Base-by-base conservation (phyloP, 306 rosid species). In the Sindora glabra region DNA sequence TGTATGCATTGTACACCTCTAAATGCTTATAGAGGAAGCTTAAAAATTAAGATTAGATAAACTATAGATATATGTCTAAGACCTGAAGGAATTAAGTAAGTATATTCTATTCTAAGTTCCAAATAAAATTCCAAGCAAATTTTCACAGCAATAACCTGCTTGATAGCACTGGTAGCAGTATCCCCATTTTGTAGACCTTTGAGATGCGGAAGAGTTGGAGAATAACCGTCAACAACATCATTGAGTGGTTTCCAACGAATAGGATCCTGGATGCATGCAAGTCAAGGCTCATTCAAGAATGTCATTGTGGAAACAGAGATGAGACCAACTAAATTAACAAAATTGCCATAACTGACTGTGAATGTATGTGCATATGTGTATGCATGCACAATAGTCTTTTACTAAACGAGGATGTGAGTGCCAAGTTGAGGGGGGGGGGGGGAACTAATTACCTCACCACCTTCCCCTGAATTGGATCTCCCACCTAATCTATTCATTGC, bases 111-210 rank as follows among this genome's bases (percentile, higher is more conserved):
- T n/a, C n/a, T n/a, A n/a, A n/a, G n/a, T 29, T 29, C 2, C 8
- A 29, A 29, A 44, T 8, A 52, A 10, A 25, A 49, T 39, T 50
- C 5, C 18, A 58, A 42, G 18, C 27, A 51, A 68, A 72, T 40
- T 63, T 68, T 57, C 62, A 70, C 71, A 13, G 60, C 26, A 47
- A 63, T 56, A 30, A 88, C 99, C 99, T 92, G 99, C 79, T 92
- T 92, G 74, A 92, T 92, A 64, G 99, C 90, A 83, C 99, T 92
- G 41, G 99, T 92, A 68, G 99, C 99, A 52, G 94, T 92, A 73
- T 92, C 99, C 64, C 99, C 99, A 72, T 92, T 92, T 81, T 92
- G 96, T 80, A 92, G 99, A 79, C 99, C 99, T 77, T 92, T 92
- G 62, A 92, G 96, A 77, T 92, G 99, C 37, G 99, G 99, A 56